A percentile compares a stretch with the other conserved stretches of the same genome.
phyloP scores from a whole-genome alignment of 2,329 filamentous ascomycete genomes.

The Hypoxylon sp. region DNA sequence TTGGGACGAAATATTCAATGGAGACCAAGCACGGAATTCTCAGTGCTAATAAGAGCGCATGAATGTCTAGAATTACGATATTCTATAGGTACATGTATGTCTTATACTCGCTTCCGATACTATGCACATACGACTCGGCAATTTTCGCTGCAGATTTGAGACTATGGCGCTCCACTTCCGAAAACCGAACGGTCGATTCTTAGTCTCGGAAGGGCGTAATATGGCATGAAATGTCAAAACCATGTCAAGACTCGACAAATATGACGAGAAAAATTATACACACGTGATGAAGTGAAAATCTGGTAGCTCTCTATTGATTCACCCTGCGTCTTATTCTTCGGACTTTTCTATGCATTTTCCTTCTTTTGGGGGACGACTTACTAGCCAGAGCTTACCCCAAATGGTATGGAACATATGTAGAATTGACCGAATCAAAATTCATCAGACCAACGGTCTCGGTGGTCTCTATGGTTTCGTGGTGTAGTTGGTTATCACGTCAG shows the following conservation, averaged over 20 bases:
- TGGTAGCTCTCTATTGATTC: background rate
- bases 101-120: slow-evolving; percentile 19
- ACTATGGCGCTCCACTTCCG: slow-evolving; percentile 31
- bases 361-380: background rate
- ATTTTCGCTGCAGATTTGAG: slow-evolving; percentile 14
- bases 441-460: too few species aligned
- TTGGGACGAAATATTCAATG: background rate
- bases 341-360: background rate
- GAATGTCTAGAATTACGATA: slow-evolving; percentile 3
- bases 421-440: too few species aligned
- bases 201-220: slow-evolving; percentile 34
- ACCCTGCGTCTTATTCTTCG: background rate
- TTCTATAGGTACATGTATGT: slow-evolving; percentile 5
- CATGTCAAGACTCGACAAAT: slow-evolving; percentile 4
- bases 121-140: slow-evolving; percentile 13
- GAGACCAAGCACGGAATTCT: background rate
- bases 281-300: background rate
- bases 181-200: slow-evolving; percentile 17
- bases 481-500: slow-evolving; percentile 66
- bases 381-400: too few species aligned
- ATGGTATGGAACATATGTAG: too few species aligned
- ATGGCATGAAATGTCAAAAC: slow-evolving; percentile 29
- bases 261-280: background rate
- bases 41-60: background rate
- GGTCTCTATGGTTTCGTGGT: slow-evolving; percentile 46